Conservation (phyloP, 208 protist genomes). For the Trypanosoma theileri region DNA sequence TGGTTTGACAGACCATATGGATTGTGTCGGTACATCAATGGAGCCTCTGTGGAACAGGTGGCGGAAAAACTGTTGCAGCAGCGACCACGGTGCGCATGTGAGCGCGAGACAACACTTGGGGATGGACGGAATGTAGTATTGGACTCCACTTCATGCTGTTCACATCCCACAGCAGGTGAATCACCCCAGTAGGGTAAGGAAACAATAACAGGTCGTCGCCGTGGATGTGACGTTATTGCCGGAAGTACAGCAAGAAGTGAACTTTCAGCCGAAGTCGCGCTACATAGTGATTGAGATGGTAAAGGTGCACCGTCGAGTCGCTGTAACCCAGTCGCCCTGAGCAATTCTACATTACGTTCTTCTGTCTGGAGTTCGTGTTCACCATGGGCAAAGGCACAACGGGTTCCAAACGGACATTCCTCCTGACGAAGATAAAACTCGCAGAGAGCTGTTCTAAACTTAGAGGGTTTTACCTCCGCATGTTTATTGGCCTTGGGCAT, state of each 20-base stretch:
- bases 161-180: neutral
- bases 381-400: slow-evolving; percentile 84
- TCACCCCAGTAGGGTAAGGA: slow-evolving; percentile 39
- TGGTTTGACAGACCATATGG: slow-evolving; percentile 54
- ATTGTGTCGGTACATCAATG: slow-evolving; percentile 82
- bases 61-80: slow-evolving; percentile 57
- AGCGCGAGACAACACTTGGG: neutral
- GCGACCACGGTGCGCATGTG: slow-evolving; percentile 10
- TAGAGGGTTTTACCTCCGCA: slow-evolving; percentile 84
- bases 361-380: slow-evolving; percentile 77
- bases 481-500: slow-evolving; percentile 45
- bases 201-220: slow-evolving; percentile 57
- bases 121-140: neutral
- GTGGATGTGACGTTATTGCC: slow-evolving; percentile 15
- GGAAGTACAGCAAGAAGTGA: slow-evolving; percentile 22
- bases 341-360: slow-evolving; percentile 59
- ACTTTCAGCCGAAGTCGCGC: slow-evolving; percentile 17
- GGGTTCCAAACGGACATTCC: slow-evolving; percentile 66
- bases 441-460: slow-evolving; percentile 83
- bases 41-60: slow-evolving; percentile 57
- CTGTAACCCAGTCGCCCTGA: slow-evolving; percentile 62
- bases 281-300: slow-evolving; percentile 4
- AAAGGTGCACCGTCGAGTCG: slow-evolving; percentile 47
- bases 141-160: neutral
- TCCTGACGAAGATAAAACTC: slow-evolving; percentile 59